Evolutionary conservation across 805 yeast species (phyloP).

Genomic region (Barnettozyma botsteinii): DNA sequence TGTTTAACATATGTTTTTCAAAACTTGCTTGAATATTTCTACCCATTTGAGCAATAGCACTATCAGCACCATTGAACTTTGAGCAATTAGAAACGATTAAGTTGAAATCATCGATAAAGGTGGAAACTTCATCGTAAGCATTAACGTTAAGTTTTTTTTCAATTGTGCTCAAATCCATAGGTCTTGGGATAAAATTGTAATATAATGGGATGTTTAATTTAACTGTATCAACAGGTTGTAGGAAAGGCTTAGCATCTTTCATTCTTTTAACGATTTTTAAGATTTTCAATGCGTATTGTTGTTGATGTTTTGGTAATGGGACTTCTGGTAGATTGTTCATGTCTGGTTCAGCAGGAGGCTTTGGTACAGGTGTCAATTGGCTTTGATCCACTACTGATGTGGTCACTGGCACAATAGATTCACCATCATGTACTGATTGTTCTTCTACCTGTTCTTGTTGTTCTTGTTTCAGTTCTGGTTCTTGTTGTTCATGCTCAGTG

Average conservation of each 20-base stretch:
- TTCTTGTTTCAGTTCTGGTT: neutral
- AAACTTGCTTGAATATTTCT: slow-evolving; percentile 85
- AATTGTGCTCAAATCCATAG: slow-evolving; percentile 92
- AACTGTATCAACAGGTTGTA: slow-evolving; percentile 84
- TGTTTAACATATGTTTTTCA: slow-evolving; percentile 85
- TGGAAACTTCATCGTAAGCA: slow-evolving; percentile 67
- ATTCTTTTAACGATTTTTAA: slow-evolving; percentile 83
- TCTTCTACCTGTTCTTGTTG: neutral
- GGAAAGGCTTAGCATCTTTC: slow-evolving; percentile 88
- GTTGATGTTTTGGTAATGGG: slow-evolving; percentile 81
- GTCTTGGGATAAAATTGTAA: slow-evolving; percentile 73
- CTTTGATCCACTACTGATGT: slow-evolving; percentile 3
- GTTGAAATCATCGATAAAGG: slow-evolving; percentile 72
- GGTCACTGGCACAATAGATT: neutral
- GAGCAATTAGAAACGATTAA: slow-evolving; percentile 80
- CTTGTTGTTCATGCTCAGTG: slow-evolving; percentile 5
- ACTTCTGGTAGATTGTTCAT: slow-evolving; percentile 57
- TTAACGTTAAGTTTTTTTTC: slow-evolving; percentile 68
- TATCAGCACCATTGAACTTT: slow-evolving; percentile 76
- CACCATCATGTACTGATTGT: neutral
- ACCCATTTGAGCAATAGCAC: slow-evolving; percentile 88
- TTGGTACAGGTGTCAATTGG: slow-evolving; percentile 56
- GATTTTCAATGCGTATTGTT: slow-evolving; percentile 69
- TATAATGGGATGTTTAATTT: slow-evolving; percentile 88
- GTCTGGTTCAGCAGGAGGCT: slow-evolving; percentile 70